Conservation (phyloP, 495 filamentous ascomycete species). For the Penicillium atrosanguineum region DNA sequence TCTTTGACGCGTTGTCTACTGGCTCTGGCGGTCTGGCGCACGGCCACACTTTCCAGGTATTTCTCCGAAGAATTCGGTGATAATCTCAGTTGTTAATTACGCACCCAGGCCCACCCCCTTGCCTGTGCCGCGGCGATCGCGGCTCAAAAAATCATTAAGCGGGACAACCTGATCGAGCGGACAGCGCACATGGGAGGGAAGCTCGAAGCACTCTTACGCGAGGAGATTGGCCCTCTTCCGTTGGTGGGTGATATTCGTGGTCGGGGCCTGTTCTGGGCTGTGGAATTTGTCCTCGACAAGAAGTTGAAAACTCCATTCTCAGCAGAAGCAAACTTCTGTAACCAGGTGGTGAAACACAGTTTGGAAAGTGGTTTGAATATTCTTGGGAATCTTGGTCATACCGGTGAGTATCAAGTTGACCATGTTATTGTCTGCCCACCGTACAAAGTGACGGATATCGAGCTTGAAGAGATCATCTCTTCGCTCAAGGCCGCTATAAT, state of each 20-base stretch:
- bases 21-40: constrained; percentile 48
- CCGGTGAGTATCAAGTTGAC: constrained; percentile 39
- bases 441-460: no score
- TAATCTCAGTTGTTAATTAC: no score
- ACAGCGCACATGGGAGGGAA: constrained; percentile 7
- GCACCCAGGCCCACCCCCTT: constrained; percentile 44
- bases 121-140: constrained; percentile 59
- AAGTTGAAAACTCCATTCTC: constrained; percentile 44
- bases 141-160: constrained; percentile 56
- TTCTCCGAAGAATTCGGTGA: no score
- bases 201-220: constrained; percentile 44
- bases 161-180: constrained; percentile 40
- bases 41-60: constrained; percentile 51
- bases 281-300: constrained; percentile 55
- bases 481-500: no score
- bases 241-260: constrained; percentile 66
- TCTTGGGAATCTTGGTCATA: constrained; percentile 20
- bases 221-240: constrained; percentile 44
- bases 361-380: constrained; percentile 13
- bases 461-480: no score
- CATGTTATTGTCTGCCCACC: no score
- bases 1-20: constrained; percentile 29
- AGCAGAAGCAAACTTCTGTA: constrained; percentile 7
- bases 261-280: constrained; percentile 60
- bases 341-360: constrained; percentile 9